Evolutionary conservation across 768 basidiomycete species (phyloP).

Genomic region (Naganishia friedmannii): DNA sequence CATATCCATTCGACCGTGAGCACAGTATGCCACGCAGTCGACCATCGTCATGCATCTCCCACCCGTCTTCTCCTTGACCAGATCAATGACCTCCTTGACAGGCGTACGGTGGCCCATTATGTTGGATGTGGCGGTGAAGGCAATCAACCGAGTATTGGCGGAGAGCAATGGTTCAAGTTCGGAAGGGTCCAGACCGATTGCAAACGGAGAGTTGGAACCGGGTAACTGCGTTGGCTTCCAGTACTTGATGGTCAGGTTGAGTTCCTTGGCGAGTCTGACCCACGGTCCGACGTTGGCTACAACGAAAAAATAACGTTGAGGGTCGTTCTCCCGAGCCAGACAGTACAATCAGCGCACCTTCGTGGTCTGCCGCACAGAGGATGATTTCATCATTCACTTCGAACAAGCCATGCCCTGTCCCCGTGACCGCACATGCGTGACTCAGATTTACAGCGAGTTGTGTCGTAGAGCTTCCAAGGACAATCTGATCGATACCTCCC

Average conservation of each 20-base stretch:
- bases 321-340: not conserved
- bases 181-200: constrained; percentile 59
- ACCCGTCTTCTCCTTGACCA: constrained; percentile 59
- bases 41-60: constrained; percentile 65
- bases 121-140: constrained; percentile 73
- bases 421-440: constrained; percentile 17
- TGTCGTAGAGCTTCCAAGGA: constrained; percentile 57
- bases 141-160: constrained; percentile 66
- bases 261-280: constrained; percentile 68
- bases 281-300: constrained; percentile 72
- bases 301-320: constrained; percentile 2
- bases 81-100: constrained; percentile 60
- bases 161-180: constrained; percentile 66
- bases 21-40: constrained; percentile 77
- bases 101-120: constrained; percentile 67
- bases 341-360: constrained; percentile 57
- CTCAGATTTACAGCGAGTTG: constrained; percentile 27
- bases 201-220: constrained; percentile 62
- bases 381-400: constrained; percentile 69
- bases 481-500: constrained; percentile 62
- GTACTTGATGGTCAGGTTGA: constrained; percentile 59
- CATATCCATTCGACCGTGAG: constrained; percentile 69
- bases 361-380: constrained; percentile 69
- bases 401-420: constrained; percentile 44
- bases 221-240: constrained; percentile 61